These are phyloP conservation scores for Leccinum olivaceopallidum DNA, from an alignment of 768 basidiomycete genomes.

Conservation along the genomic window DNA sequence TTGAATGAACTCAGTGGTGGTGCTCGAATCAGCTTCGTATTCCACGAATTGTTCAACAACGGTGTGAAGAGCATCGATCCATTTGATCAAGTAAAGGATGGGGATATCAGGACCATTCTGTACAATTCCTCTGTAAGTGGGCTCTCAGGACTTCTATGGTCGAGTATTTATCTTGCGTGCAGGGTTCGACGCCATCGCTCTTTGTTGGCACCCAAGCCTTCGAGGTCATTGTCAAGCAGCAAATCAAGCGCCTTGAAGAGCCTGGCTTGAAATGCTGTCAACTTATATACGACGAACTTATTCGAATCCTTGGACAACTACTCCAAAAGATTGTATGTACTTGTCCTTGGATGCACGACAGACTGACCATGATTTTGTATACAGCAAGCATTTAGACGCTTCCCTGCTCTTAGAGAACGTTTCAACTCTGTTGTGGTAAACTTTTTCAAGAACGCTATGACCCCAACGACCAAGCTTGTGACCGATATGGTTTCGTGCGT, in stretches of 20 bases:
- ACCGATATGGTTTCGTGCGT: conserved; percentile 88
- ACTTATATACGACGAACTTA: conserved; percentile 95
- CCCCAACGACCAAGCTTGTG: conserved; percentile 93
- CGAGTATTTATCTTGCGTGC: neutral
- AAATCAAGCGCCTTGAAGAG: conserved; percentile 96
- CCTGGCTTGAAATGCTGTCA: conserved; percentile 93
- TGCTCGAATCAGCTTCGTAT: conserved; percentile 98
- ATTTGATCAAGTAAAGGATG: conserved; percentile 98
- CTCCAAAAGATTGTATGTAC: conserved; percentile 83
- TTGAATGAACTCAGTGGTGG: conserved; percentile 98
- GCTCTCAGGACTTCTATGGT: neutral
- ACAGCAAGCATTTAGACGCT: conserved; percentile 95
- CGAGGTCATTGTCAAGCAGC: conserved; percentile 98
- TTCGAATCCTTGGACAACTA: conserved; percentile 91
- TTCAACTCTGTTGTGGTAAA: conserved; percentile 96
- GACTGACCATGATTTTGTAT: conserved; percentile 5
- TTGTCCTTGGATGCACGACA: neutral
- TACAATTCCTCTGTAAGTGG: conserved; percentile 93
- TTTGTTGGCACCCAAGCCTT: conserved; percentile 98
- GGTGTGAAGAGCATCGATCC: conserved; percentile 96
- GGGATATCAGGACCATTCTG: conserved; percentile 91
- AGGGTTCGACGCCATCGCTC: conserved; percentile 95
- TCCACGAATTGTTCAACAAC: conserved; percentile 97
- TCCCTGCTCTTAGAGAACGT: conserved; percentile 93
- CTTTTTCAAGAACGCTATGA: conserved; percentile 95